Base-by-base conservation (phyloP, 2,329 filamentous ascomycete genomes). In the Clonostachys rhizophaga region DNA sequence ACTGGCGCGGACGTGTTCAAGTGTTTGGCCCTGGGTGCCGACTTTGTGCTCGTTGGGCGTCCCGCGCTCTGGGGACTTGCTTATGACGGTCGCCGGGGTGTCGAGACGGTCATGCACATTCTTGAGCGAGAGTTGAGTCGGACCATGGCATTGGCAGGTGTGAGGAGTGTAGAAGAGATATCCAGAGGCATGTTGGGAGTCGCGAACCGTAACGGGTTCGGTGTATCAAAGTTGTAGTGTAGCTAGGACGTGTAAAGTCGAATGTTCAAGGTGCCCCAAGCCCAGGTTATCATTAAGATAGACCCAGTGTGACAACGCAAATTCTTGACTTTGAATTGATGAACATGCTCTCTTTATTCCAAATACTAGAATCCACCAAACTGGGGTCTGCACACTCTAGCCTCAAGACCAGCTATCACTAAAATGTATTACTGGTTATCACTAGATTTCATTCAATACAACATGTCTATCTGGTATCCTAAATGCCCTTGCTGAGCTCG, bases 21-120 rank as follows among this genome's bases (percentile, higher is more conserved):
- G 42, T 51, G 55, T 3, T 44, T 63, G 7, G 54, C 55, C 2
- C 50, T 61, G n/a, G 59, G 59, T 5, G 60, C 56, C 4, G 51
- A 51, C 18, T 54, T 51, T 43, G 51, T 55, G 14, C 49, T 69
- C 18, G 47, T 74, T 3, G 70, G 68, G 6, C 50, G 70, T 6
- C 59, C 66, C 4, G 49, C 43, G 16, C 49, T 50, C 4, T 55
- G 54, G 54, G 52, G 52, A 4, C 34, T 55, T 2, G 54, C 54
- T 1, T 53, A 52, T 45, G 49, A 52, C 17, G 52, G 52, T 0
- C 47, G 49, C 17, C 48, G 47, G 34, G 52, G 52, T 2, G 49
- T 54, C 1, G 49, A 50, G 41, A 36, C 36, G 16, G 50, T 49
- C 30, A 34, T 52, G 44, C 33, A 50, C 33, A 49, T 52, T 17